These are phyloP conservation scores for Dalbergia oliveri DNA, from an alignment of 306 rosid genomes.

Conservation along the genomic window DNA sequence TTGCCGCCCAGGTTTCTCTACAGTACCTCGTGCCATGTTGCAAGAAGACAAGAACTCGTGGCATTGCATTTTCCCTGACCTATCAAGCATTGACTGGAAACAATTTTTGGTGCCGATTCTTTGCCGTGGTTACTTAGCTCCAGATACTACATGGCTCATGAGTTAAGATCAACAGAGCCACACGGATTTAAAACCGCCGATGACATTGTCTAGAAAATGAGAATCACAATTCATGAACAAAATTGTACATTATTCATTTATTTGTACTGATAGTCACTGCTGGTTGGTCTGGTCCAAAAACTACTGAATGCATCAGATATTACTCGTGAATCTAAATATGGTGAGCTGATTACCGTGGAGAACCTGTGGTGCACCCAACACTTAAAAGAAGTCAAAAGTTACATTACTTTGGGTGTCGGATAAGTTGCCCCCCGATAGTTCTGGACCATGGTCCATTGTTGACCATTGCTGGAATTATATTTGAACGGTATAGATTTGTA, in stretches of 20 bases:
- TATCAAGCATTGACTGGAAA: neutral
- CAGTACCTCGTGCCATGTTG: neutral
- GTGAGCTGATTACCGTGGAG: neutral
- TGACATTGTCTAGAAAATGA: neutral
- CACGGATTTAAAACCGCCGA: neutral
- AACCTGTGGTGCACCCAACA: neutral
- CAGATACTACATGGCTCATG: neutral
- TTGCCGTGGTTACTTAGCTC: neutral
- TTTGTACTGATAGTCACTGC: neutral
- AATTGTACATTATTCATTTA: neutral
- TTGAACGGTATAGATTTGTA: too few species aligned
- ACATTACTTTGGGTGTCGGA: too few species aligned
- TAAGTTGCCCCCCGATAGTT: too few species aligned
- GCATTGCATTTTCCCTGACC: constrained; percentile 3
- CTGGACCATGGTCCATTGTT: too few species aligned
- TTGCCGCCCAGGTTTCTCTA: neutral
- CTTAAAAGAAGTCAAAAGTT: too few species aligned
- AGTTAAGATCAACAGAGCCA: neutral
- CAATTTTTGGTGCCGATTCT: neutral
- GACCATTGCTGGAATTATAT: too few species aligned
- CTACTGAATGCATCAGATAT: neutral
- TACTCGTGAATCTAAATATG: neutral
- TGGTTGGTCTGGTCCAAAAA: neutral
- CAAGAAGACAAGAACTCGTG: neutral
- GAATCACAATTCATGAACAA: constrained; percentile 5